Percentiles rank a stretch among this genome's conserved stretches.
Conservation (phyloP, 2,329 filamentous ascomycete species). For the Triangularia verruculosa region DNA sequence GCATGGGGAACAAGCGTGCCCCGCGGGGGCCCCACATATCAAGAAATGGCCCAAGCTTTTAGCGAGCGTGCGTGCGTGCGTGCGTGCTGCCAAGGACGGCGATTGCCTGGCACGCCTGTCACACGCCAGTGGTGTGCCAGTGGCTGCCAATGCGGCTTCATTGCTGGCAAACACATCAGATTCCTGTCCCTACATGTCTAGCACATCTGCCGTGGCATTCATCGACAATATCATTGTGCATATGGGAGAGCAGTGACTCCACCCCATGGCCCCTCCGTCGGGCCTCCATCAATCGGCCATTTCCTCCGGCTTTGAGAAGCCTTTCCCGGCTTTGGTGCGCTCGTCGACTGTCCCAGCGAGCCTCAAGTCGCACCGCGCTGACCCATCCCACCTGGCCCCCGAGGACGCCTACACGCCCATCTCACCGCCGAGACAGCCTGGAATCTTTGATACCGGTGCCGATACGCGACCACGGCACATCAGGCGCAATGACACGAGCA, state of each 20-base stretch:
- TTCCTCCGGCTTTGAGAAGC: slow-evolving; percentile 29
- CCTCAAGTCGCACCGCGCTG: slow-evolving; percentile 41
- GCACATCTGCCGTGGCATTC: background rate
- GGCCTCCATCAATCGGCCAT: slow-evolving; percentile 30
- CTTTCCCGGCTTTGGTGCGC: slow-evolving; percentile 36
- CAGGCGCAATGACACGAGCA: slow-evolving; percentile 53
- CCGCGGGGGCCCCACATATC: background rate
- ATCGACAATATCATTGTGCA: background rate
- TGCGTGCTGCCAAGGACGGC: background rate
- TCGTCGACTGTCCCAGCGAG: slow-evolving; percentile 41
- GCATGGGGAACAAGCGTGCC: background rate
- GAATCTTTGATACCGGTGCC: slow-evolving; percentile 38
- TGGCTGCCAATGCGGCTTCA: background rate
- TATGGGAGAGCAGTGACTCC: background rate
- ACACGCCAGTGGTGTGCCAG: background rate
- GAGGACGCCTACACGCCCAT: slow-evolving; percentile 74
- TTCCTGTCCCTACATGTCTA: background rate
- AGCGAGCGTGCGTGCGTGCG: background rate
- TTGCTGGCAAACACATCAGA: background rate
- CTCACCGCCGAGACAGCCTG: slow-evolving; percentile 55
- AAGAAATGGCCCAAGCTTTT: background rate
- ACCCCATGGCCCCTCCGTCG: slow-evolving; percentile 32
- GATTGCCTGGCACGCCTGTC: background rate
- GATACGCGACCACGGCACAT: slow-evolving; percentile 38
- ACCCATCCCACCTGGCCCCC: slow-evolving; percentile 71